These are phyloP conservation scores for Lactarius sp. DNA, from an alignment of 768 basidiomycete species.

Conservation along the genomic window DNA sequence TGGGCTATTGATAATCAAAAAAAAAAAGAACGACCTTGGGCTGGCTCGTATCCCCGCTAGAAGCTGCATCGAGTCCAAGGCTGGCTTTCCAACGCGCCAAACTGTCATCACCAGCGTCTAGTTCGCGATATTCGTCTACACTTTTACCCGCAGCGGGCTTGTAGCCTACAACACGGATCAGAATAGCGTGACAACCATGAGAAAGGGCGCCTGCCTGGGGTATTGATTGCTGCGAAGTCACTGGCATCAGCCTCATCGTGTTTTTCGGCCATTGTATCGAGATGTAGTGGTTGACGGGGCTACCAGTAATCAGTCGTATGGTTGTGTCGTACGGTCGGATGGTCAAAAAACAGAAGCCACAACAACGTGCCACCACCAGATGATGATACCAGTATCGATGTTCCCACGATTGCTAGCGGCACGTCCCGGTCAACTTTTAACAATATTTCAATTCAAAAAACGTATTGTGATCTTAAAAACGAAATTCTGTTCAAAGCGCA, in stretches of 20 bases:
- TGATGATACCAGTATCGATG: conserved; percentile 46
- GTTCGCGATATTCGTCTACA: conserved; percentile 75
- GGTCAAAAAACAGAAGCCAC: neutral
- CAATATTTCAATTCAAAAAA: conserved; percentile 11
- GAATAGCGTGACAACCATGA: neutral
- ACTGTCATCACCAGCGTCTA: conserved; percentile 90
- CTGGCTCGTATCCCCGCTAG: conserved; percentile 37
- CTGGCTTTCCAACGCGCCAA: conserved; percentile 95
- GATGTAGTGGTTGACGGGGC: neutral
- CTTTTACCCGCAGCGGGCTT: conserved; percentile 64
- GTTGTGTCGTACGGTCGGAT: neutral
- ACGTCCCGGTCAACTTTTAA: neutral
- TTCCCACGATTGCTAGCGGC: conserved; percentile 49
- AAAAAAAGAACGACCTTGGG: conserved; percentile 53
- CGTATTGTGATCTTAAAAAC: conserved; percentile 1
- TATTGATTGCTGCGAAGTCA: conserved; percentile 60
- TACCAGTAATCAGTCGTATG: neutral
- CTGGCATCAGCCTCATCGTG: conserved; percentile 53
- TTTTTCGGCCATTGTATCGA: conserved; percentile 29
- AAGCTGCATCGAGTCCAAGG: conserved; percentile 67
- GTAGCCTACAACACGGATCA: conserved; percentile 51
- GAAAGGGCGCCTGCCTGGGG: conserved; percentile 50
- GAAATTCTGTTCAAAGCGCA: neutral
- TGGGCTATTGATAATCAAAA: conserved; percentile 1
- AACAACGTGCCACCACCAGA: neutral